Percentiles rank a stretch among this genome's conserved stretches.
phyloP scores from a whole-genome alignment of 148 eudicot species.

The Silene conica region DNA sequence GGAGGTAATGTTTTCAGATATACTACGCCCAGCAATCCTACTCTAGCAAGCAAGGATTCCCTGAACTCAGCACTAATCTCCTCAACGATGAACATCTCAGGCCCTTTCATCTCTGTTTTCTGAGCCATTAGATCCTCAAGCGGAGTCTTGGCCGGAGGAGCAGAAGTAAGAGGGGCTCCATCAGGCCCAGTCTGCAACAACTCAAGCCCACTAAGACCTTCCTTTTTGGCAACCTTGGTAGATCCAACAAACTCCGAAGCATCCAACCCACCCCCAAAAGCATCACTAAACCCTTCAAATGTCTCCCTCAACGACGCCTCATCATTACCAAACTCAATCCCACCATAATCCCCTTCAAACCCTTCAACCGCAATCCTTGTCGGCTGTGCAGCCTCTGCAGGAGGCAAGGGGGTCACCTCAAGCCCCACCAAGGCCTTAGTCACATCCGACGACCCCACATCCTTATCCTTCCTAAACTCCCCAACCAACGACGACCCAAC shows the following conservation, averaged over 20 bases:
- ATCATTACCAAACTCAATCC: constrained; percentile 82
- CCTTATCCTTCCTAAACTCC: constrained; percentile 87
- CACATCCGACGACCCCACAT: constrained; percentile 48
- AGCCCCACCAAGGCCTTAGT: constrained; percentile 74
- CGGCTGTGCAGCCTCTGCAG: constrained; percentile 83
- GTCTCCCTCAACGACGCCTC: constrained; percentile 79
- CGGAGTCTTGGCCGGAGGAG: constrained; percentile 44
- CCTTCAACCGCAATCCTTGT: constrained; percentile 90
- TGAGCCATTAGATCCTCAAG: constrained; percentile 70
- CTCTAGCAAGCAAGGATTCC: constrained; percentile 88
- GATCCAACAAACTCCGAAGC: constrained; percentile 89
- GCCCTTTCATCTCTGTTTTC: constrained; percentile 84
- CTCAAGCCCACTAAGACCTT: constrained; percentile 93
- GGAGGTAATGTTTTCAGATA: constrained; percentile 76
- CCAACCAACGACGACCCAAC: constrained; percentile 55
- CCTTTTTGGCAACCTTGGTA: constrained; percentile 51
- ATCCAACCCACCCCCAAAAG: constrained; percentile 98
- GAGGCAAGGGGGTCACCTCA: constrained; percentile 81
- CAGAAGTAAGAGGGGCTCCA: constrained; percentile 35
- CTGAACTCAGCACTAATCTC: constrained; percentile 81
- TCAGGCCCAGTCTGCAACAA: constrained; percentile 70
- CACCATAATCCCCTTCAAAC: constrained; percentile 96
- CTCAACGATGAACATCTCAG: constrained; percentile 77
- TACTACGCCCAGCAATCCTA: constrained; percentile 70
- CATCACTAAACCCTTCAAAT: constrained; percentile 92